Evolutionary conservation across 306 rosid genomes (phyloP), one percentile per base, ranked within the genome.

Genomic region (Boehmeria nivea): DNA sequence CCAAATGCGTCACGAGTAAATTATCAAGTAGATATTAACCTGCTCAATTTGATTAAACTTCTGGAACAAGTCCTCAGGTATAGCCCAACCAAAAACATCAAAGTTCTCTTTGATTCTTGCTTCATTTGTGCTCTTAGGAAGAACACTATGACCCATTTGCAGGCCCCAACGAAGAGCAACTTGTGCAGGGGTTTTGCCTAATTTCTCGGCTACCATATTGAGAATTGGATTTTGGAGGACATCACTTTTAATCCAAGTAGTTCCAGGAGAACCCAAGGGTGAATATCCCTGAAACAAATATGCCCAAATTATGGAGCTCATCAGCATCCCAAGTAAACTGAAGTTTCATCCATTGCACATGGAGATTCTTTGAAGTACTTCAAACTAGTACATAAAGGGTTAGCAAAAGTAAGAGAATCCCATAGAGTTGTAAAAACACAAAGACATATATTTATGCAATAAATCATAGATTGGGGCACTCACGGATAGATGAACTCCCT

Each of bases 91-190:
- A 28, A 78, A 81, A 57, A 87, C 70, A 62, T 76, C 88, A 27
- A 81, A 72, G 45, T 87, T 87, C 45, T 81, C 79, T 56, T 74
- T 81, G 62, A 87, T 83, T 68, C 93, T 76, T 2, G 71, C 60
- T 64, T 81, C 95, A n/a, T 67, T 44, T 64, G 84, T 76, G 66
- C 95, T 83, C 72, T 83, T 87, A 18, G 93, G 95, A 59, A 86
- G 82, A 60, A 86, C 82, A 54, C 84, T 83, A 21, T 86, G 83
- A 42, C 88, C 86, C 80, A 50, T 80, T 61, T 86, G 88, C 57
- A 81, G 79, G 53, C 95, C 95, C 91, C 95, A 83, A 12, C 91
- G 86, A 52, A 86, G 75, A 60, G 88, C 86, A 26, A 86, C 83
- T 71, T 86, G 86, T 23, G 91, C 91, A 11, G 88, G 91, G 60